Base-by-base conservation (phyloP, 768 basidiomycete genomes). In the Mycena albidolilacea region DNA sequence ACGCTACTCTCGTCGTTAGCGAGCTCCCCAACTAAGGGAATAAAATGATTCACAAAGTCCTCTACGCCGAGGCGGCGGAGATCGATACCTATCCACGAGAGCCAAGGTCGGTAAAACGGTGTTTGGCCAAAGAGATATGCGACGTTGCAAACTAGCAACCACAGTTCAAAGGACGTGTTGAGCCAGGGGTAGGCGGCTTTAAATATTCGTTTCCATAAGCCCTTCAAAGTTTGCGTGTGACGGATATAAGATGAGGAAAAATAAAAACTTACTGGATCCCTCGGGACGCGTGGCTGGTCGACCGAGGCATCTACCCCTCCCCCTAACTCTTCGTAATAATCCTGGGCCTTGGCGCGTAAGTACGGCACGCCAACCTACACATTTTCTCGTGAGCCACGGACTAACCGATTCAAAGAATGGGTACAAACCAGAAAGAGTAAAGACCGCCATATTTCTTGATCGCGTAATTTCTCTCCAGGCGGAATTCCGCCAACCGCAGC, bases 111-210 rank as follows among this genome's bases (percentile, higher is more conserved):
- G 82, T 97, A 96, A 79, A 91, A 93, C 7, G 92, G 88, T 19
- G 93, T 95, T 81, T 87, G 88, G 74, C 96, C 95, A 78, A 98
- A 98, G 15, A 98, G 87, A 82, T 98, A 99, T 15, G 92, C 91
- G 59, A 98, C 82, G 80, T 98, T 98, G 85, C 91, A 96, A 5
- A 87, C 82, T 8, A 98, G 86, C 67, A 97, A 84, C 90, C 94
- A 94, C n/a, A 91, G 70, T 81, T 99, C 97, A 74, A 93, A 92
- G 5, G 85, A 79, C 6, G 89, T 86, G 80, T 95, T 97, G 17
- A 91, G 77, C 88, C 92, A 96, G 0, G 98, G 98, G 79, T 98
- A 99, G 2, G 89, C 70, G 1, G 79, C 78, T 79, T 94, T 96
- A 86, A 93, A 98, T 1, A 83, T 78, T 67, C 90, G 83, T 62